These are phyloP conservation scores for Fusarium sp. DNA, from an alignment of 2,329 filamentous ascomycete species.

Conservation along the genomic window DNA sequence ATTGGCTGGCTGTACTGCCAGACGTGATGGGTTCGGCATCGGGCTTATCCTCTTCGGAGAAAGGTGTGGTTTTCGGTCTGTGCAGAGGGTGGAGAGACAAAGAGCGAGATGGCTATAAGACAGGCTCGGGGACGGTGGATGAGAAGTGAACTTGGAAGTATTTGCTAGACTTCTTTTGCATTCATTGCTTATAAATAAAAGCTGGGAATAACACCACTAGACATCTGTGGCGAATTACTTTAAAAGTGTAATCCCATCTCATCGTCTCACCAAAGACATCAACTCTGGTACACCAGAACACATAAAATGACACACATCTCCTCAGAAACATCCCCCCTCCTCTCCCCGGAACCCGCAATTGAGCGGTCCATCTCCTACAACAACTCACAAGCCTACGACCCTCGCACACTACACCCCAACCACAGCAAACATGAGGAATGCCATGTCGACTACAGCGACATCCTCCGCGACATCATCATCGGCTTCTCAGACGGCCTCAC, in stretches of 20 bases:
- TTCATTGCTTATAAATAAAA: constrained; percentile 14
- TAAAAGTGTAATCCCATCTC: constrained; percentile 1
- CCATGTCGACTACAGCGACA: constrained; percentile 55
- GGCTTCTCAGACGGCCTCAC: constrained; percentile 84
- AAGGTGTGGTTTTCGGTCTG: constrained; percentile 15
- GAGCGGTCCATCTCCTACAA: constrained; percentile 47
- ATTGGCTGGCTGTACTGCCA: constrained; percentile 44
- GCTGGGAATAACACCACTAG: not conserved
- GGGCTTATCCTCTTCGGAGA: constrained; percentile 30
- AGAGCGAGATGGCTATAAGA: constrained; percentile 37
- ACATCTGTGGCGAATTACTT: constrained; percentile 16
- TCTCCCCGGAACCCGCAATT: constrained; percentile 49
- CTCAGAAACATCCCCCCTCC: constrained; percentile 52
- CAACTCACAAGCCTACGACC: constrained; percentile 30
- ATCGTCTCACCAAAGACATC: constrained; percentile 9
- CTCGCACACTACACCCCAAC: constrained; percentile 42
- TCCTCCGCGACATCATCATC: constrained; percentile 76
- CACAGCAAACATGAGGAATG: constrained; percentile 42
- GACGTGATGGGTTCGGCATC: constrained; percentile 15
- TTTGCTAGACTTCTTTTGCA: constrained; percentile 4
- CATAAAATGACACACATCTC: constrained; percentile 42
- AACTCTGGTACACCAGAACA: not conserved
- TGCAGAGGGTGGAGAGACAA: constrained; percentile 29
- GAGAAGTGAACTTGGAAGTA: not conserved
- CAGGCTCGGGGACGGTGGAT: constrained; percentile 9